These are phyloP conservation scores for Pichia sp. DNA, from an alignment of 1,139 yeast species.

Conservation along the genomic window DNA sequence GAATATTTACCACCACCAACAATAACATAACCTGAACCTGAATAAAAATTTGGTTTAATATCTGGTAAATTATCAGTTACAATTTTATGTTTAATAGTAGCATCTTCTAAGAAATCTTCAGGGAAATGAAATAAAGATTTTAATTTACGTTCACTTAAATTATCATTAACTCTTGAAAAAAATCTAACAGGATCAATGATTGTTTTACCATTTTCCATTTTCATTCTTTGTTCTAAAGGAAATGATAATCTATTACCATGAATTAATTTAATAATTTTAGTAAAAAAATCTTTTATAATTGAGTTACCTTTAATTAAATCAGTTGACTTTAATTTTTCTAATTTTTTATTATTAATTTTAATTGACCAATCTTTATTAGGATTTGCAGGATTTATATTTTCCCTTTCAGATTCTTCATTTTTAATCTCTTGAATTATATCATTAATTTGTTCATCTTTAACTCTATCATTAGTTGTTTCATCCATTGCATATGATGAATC, in stretches of 20 bases:
- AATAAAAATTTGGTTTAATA: slow-evolving; percentile 32
- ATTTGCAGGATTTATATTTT: slow-evolving; percentile 7
- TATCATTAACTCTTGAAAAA: slow-evolving; percentile 22
- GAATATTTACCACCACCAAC: slow-evolving; percentile 77
- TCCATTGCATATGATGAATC: slow-evolving; percentile 14
- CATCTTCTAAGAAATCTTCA: slow-evolving; percentile 21
- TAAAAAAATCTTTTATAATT: slow-evolving; percentile 25
- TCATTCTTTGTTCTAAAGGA: slow-evolving; percentile 26
- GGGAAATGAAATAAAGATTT: slow-evolving; percentile 21
- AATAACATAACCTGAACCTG: slow-evolving; percentile 69
- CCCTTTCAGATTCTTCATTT: background rate
- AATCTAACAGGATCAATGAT: slow-evolving; percentile 26
- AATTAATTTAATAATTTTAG: slow-evolving; percentile 24
- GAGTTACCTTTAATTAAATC: slow-evolving; percentile 25
- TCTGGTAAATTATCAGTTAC: slow-evolving; percentile 21
- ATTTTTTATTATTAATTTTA: slow-evolving; percentile 17
- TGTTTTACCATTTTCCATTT: slow-evolving; percentile 27
- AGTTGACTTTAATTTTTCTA: slow-evolving; percentile 19
- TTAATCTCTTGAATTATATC: slow-evolving; percentile 1
- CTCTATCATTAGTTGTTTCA: slow-evolving; percentile 5
- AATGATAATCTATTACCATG: slow-evolving; percentile 24
- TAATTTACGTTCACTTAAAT: slow-evolving; percentile 23
- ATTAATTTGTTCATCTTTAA: background rate
- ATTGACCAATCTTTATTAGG: slow-evolving; percentile 12
- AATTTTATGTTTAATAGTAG: slow-evolving; percentile 21